Evolutionary conservation across 371 early-diverging fungal species (phyloP).

Genomic region (Apophysomyces elegans): DNA sequence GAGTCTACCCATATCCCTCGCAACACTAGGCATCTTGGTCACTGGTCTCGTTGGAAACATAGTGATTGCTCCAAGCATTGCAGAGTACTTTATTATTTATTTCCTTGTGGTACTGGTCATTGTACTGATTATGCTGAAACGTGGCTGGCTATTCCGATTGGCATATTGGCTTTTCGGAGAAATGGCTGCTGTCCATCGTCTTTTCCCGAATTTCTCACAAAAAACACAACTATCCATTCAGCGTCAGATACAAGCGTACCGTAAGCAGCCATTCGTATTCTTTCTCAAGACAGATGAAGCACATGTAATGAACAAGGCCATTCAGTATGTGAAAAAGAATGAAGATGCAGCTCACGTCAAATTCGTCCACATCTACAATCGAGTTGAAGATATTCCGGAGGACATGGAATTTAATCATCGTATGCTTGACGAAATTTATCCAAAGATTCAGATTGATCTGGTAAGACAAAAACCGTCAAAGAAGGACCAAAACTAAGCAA

Average conservation of each 20-base stretch:
- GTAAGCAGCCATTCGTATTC: conserved; percentile 53
- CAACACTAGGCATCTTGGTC: conserved; percentile 30
- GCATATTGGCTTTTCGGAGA: conserved; percentile 37
- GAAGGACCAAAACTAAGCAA: not conserved
- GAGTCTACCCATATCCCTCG: conserved; percentile 27
- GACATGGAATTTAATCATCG: conserved; percentile 49
- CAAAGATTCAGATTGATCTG: conserved; percentile 56
- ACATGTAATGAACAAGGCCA: conserved; percentile 62
- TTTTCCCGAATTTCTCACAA: conserved; percentile 21
- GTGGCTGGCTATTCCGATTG: conserved; percentile 51
- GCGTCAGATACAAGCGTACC: conserved; percentile 33
- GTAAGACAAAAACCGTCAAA: conserved; percentile 18
- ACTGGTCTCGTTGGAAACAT: conserved; percentile 55
- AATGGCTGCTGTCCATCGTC: conserved; percentile 23
- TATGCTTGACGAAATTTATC: conserved; percentile 52
- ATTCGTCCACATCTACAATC: conserved; percentile 51
- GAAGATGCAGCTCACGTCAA: conserved; percentile 53
- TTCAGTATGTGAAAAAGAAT: conserved; percentile 54
- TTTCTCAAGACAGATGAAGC: conserved; percentile 62
- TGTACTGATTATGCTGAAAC: conserved; percentile 43
- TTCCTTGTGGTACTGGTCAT: conserved; percentile 45
- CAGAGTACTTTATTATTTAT: conserved; percentile 54
- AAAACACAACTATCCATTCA: conserved; percentile 30
- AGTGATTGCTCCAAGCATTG: conserved; percentile 50
- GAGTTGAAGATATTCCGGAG: conserved; percentile 39